Evolutionary conservation across 2,329 filamentous ascomycete species (phyloP).

Genomic region (Apiospora pterosperma): DNA sequence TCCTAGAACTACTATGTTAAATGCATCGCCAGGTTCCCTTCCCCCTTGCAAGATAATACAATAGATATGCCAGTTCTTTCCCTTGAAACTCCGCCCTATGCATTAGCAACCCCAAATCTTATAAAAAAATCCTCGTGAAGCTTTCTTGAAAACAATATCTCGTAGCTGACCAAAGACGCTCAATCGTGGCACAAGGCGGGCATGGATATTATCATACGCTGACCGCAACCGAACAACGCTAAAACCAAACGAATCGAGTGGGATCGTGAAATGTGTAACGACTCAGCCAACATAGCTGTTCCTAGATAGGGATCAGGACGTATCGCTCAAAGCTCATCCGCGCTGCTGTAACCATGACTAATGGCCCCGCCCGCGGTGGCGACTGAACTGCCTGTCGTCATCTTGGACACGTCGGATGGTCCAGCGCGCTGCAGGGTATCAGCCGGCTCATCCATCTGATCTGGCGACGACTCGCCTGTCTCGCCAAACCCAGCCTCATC

Average conservation of each 20-base stretch:
- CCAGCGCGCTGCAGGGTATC: slow-evolving; percentile 68
- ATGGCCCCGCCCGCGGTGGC: slow-evolving; percentile 71
- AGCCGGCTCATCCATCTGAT: slow-evolving; percentile 66
- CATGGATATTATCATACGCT: not conserved
- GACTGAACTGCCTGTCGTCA: slow-evolving; percentile 82
- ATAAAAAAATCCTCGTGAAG: not conserved
- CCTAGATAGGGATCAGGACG: not conserved
- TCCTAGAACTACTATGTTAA: not conserved
- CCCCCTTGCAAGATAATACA: not conserved
- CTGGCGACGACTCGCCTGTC: slow-evolving; percentile 66
- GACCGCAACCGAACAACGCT: not conserved
- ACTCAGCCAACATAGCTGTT: no score
- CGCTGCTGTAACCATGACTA: slow-evolving; percentile 61
- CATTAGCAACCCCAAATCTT: not conserved
- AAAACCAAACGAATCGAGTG: not conserved
- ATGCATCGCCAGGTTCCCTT: not conserved
- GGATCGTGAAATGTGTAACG: not conserved
- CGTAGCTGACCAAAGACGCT: not conserved
- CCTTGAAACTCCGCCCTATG: not conserved
- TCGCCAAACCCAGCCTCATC: slow-evolving; percentile 79
- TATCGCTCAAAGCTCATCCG: not conserved
- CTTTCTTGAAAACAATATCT: not conserved
- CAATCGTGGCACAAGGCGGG: not conserved
- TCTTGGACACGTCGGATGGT: slow-evolving; percentile 73
- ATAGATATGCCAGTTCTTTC: not conserved